Conservation (phyloP, 2,329 filamentous ascomycete genomes). For the Sarocladiaceae sp. region DNA sequence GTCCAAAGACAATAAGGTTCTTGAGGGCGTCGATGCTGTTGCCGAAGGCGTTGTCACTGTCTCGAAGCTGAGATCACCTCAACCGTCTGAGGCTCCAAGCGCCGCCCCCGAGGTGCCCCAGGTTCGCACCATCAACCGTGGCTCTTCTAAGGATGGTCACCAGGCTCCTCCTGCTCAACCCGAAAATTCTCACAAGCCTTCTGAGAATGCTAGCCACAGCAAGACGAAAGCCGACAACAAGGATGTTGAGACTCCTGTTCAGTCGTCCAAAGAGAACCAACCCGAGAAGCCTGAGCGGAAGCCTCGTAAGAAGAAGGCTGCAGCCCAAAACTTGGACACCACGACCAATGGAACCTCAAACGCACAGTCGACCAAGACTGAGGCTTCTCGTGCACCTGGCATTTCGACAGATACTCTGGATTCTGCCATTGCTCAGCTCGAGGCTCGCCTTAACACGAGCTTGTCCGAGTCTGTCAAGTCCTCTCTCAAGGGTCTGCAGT, state of each 20-base stretch:
- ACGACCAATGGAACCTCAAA: slow-evolving; percentile 23
- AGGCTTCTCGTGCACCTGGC: slow-evolving; percentile 14
- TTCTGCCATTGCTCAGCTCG: slow-evolving; percentile 49
- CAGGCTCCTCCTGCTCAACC: slow-evolving; percentile 25
- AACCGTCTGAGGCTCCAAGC: slow-evolving; percentile 32
- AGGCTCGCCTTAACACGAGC: slow-evolving; percentile 44
- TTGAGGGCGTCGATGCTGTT: slow-evolving; percentile 72
- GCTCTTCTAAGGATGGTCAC: slow-evolving; percentile 25
- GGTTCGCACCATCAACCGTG: slow-evolving; percentile 30
- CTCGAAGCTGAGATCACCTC: slow-evolving; percentile 59
- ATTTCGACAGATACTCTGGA: slow-evolving; percentile 46
- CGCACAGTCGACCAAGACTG: slow-evolving; percentile 14
- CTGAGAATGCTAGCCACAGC: slow-evolving; percentile 26
- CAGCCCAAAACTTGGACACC: slow-evolving; percentile 14
- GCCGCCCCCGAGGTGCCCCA: slow-evolving; percentile 27
- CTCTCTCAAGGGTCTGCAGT: slow-evolving; percentile 57
- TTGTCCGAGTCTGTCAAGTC: slow-evolving; percentile 50
- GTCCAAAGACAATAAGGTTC: slow-evolving; percentile 84
- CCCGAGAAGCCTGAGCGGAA: slow-evolving; percentile 60
- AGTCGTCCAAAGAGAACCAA: slow-evolving; percentile 30
- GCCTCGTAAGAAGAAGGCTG: slow-evolving; percentile 65
- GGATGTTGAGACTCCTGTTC: slow-evolving; percentile 41
- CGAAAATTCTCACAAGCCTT: slow-evolving; percentile 2
- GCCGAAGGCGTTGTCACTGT: slow-evolving; percentile 71
- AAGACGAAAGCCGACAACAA: slow-evolving; percentile 42